Conservation (phyloP, 2,329 filamentous ascomycete species). For the Domatiomyces catenatus region DNA sequence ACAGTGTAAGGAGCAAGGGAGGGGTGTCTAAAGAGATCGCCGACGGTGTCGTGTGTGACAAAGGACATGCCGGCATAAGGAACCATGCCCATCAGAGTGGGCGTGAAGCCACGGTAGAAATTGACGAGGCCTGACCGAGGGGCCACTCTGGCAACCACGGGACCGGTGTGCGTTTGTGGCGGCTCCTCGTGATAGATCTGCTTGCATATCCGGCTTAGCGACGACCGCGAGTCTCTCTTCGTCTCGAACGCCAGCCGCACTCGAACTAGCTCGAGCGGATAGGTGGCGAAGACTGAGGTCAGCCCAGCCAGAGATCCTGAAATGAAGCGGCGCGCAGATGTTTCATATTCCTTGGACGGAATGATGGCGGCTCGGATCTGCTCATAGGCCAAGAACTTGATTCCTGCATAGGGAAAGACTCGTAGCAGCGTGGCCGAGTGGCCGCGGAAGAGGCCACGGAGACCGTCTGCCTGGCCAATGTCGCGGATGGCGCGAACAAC, state of each 20-base stretch:
- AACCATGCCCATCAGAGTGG: constrained; percentile 85
- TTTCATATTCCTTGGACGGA: constrained; percentile 56
- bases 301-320: constrained; percentile 46
- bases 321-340: constrained; percentile 49
- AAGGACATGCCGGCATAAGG: constrained; percentile 95
- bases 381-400: constrained; percentile 97
- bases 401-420: constrained; percentile 93
- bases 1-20: constrained; percentile 59
- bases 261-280: constrained; percentile 81
- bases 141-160: constrained; percentile 34
- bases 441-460: constrained; percentile 69
- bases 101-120: constrained; percentile 88
- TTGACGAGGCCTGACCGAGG: constrained; percentile 61
- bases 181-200: constrained; percentile 73
- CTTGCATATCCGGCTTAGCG: constrained; percentile 59
- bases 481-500: constrained; percentile 67
- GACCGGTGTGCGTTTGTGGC: constrained; percentile 23
- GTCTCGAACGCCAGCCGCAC: constrained; percentile 94
- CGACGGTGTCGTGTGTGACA: constrained; percentile 79
- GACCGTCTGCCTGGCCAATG: constrained; percentile 63
- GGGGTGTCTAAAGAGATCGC: constrained; percentile 64
- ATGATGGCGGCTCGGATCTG: constrained; percentile 77
- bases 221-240: constrained; percentile 53
- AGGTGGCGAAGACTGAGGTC: constrained; percentile 88
- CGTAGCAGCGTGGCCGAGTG: constrained; percentile 87